Conservation (phyloP, 345 rosid genomes). For the Dipteronia dyeriana region DNA sequence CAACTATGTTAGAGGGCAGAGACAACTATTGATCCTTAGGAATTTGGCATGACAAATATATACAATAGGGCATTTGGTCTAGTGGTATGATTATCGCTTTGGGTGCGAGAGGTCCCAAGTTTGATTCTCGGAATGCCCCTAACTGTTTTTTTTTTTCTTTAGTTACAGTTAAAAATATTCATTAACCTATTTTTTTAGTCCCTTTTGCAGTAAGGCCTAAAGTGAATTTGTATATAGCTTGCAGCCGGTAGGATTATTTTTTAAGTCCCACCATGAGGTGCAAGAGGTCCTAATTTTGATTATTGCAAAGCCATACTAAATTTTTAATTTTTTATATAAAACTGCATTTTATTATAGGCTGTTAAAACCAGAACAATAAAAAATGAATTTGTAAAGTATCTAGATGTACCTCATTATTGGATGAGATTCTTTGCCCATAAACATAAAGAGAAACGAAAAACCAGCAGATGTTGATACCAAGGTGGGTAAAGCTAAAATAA, state of each 20-base stretch:
- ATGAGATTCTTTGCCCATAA: conserved; percentile 3
- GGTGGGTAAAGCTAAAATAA: no score
- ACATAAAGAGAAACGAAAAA: not conserved
- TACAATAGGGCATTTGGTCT: conserved; percentile 61
- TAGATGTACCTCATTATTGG: not conserved
- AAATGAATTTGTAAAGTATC: not conserved
- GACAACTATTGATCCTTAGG: not conserved
- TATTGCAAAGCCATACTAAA: conserved; percentile 18
- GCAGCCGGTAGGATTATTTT: not conserved
- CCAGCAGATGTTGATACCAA: no score
- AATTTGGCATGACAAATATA: not conserved
- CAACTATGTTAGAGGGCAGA: not conserved
- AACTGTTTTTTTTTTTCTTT: not conserved
- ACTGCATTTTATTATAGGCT: no score
- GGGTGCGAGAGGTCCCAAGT: conserved; percentile 89
- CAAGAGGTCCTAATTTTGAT: conserved; percentile 40
- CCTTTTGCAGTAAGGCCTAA: not conserved
- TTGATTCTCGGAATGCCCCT: conserved; percentile 69
- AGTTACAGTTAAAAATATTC: not conserved
- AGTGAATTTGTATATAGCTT: not conserved
- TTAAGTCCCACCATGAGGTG: conserved; percentile 25
- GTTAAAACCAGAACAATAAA: not conserved
- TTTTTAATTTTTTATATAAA: not conserved
- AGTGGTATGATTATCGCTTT: conserved; percentile 88
- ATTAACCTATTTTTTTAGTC: not conserved